Conservation (phyloP, 1,284 basidiomycete genomes). For the Ganoderma lucidum region DNA sequence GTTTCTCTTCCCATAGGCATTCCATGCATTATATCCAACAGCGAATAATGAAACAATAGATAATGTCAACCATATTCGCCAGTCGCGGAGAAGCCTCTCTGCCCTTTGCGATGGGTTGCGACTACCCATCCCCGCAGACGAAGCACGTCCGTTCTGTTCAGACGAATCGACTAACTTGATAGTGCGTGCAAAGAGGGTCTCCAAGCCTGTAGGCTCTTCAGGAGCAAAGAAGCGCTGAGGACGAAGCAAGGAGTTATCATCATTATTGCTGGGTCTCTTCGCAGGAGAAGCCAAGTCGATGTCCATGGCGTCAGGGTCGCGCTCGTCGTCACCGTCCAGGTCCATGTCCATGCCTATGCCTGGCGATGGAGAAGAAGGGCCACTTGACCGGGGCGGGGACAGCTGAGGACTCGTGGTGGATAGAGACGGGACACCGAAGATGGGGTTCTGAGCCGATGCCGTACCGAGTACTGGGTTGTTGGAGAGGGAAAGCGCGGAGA, state of each 20-base stretch:
- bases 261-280: conserved; percentile 39
- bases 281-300: conserved; percentile 63
- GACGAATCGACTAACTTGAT: conserved; percentile 42
- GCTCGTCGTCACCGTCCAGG: conserved; percentile 33
- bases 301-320: conserved; percentile 69
- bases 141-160: conserved; percentile 27
- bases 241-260: conserved; percentile 60
- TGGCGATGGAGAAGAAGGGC: conserved; percentile 29
- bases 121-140: not conserved
- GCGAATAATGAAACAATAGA: conserved; percentile 27
- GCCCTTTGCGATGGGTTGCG: not conserved
- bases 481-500: conserved; percentile 70
- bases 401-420: conserved; percentile 33
- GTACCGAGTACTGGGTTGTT: conserved; percentile 59
- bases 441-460: conserved; percentile 47
- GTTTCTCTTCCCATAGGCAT: conserved; percentile 22
- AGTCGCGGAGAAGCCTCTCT: conserved; percentile 15
- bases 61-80: conserved; percentile 23
- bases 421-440: conserved; percentile 75
- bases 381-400: conserved; percentile 27
- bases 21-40: conserved; percentile 28
- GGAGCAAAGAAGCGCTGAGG: conserved; percentile 80
- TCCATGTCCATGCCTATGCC: conserved; percentile 41
- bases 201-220: conserved; percentile 80
- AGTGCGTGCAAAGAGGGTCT: conserved; percentile 73